Base-by-base conservation (phyloP, 129 eudicot species). In the Artemisia tridentata region DNA sequence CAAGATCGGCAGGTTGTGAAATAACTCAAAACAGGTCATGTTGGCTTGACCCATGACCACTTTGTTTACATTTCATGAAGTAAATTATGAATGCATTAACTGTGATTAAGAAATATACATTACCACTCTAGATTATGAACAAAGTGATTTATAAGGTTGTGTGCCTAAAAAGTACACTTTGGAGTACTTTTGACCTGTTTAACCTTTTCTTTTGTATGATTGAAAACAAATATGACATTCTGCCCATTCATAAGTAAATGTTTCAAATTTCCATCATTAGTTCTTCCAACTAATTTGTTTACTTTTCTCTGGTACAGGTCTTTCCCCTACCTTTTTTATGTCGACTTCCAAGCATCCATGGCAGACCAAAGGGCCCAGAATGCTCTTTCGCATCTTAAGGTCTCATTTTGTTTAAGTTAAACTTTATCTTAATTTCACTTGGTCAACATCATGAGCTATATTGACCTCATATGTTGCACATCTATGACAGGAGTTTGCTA, bases 321-420 rank as follows among this genome's bases (percentile, higher is more conserved):
- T 67, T 92, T 92, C 75, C 91, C 92, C 57, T 92, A 86, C 78
- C 88, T 92, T 67, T 92, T 92, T 76, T 92, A 92, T 68, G 89
- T 92, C 48, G 98, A 92, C 85, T 92, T 92, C 71, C 95, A 89
- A 89, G 96, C 98, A 63, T 92, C 98, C 43, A 89, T 92, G 98
- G 98, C 96, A 50, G 95, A 92, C 62, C 95, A 79, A 74, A 85
- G 82, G 73, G 92, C 98, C 60, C 98, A 92, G 68, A 92, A 92
- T 89, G 98, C 96, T 63, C 95, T 92, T 47, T 77, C 85, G 16
- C 96, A 92, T 81, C 84, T 92, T 12, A 87, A 86, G 95, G 98
- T 92, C 59, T 59, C 55, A 72, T 16, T 60, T 60, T 45, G 16
- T 60, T 20, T 66, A 15, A 46, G 8, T 67, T 34, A 59, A 27